Base-by-base conservation (phyloP, 2,329 filamentous ascomycete genomes). In the Nigrospora osmanthi region DNA sequence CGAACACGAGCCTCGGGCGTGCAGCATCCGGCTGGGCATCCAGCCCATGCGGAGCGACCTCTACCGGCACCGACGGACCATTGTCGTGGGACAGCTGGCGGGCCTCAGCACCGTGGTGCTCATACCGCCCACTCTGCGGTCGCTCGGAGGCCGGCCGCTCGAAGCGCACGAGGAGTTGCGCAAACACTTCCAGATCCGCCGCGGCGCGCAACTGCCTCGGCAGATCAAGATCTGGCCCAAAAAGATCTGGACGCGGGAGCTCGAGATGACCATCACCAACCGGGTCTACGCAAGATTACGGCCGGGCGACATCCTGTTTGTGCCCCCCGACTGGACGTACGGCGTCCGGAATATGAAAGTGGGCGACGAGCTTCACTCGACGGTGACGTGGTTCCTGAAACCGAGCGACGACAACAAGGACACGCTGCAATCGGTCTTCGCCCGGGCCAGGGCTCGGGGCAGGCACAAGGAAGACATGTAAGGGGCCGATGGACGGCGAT, bases 301-400 rank as follows among this genome's bases (percentile, higher is more conserved):
- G 46, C 34, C 35, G 10, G 40, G 40, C 33, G 32, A 42, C 3
- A 33, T 28, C 3, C n/a, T 52, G 19, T 16, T 52, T 9, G 43
- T 52, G n/a, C 50, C 50, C 3, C n/a, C 40, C 7, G 50, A 46
- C 14, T 52, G 50, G 50, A 50, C 40, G 44, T 49, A 49, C 28
- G 42, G 40, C 3, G 33, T 47, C 11, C 43, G 50, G 13, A 47
- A 44, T 35, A 49, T 47, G 14, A 50, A 49, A 13, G 37, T 47
- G 31, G 39, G 31, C 13, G 33, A 48, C 9, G 23, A 52, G 40
- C 40, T 52, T 3, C 37, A 51, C 28, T 42, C 46, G 5, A 52
- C 46, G 13, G 48, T 51, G 28, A 46, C 45, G 5, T 52, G 50
- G 50, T 46, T 49, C 14, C 10, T 51, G 19, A 6, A 34, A 12